A percentile compares a stretch with the other conserved stretches of the same genome.
These are phyloP conservation scores for Avicennia marina DNA, from an alignment of 257 asterid species.

Conservation along the genomic window DNA sequence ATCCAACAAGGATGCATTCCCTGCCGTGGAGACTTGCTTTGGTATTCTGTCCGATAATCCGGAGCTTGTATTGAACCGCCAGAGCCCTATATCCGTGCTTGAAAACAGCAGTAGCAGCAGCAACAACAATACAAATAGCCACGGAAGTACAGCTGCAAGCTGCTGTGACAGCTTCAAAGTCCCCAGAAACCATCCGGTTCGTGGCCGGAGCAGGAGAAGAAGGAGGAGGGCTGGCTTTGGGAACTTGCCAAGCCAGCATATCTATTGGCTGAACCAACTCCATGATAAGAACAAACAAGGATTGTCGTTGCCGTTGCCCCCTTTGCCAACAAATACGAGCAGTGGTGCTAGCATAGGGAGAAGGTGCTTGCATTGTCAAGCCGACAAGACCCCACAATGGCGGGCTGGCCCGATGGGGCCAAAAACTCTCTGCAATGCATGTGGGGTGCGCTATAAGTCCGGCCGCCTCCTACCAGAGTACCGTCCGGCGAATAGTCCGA, in stretches of 20 bases:
- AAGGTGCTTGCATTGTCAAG: constrained; percentile 73
- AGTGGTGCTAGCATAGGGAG: constrained; percentile 44
- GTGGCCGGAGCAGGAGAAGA: constrained; percentile 54
- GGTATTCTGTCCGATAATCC: constrained; percentile 48
- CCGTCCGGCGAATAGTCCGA: constrained; percentile 84
- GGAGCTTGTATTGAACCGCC: constrained; percentile 34
- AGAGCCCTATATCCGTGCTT: constrained; percentile 73
- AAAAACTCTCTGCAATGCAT: constrained; percentile 81
- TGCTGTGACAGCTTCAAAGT: constrained; percentile 50
- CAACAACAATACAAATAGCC: constrained; percentile 28
- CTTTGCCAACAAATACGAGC: constrained; percentile 13
- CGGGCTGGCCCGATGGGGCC: constrained; percentile 89
- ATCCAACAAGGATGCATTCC: constrained; percentile 82
- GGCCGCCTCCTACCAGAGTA: constrained; percentile 91
- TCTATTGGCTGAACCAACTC: constrained; percentile 24
- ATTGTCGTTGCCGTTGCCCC: constrained; percentile 17
- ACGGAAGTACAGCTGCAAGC: constrained; percentile 36
- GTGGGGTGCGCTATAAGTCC: constrained; percentile 85
- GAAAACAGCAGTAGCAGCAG: constrained; percentile 56
- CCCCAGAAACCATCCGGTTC: constrained; percentile 51
- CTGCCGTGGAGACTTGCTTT: constrained; percentile 65
- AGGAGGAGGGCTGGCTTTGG: constrained; percentile 25
- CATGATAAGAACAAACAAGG: constrained; percentile 33
- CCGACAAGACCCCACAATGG: constrained; percentile 93
- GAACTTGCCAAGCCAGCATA: constrained; percentile 24